A percentile compares a stretch with the other conserved stretches of the same genome.
phyloP scores from a whole-genome alignment of 2,329 filamentous ascomycete species.

The Emericellopsis atlantica region DNA sequence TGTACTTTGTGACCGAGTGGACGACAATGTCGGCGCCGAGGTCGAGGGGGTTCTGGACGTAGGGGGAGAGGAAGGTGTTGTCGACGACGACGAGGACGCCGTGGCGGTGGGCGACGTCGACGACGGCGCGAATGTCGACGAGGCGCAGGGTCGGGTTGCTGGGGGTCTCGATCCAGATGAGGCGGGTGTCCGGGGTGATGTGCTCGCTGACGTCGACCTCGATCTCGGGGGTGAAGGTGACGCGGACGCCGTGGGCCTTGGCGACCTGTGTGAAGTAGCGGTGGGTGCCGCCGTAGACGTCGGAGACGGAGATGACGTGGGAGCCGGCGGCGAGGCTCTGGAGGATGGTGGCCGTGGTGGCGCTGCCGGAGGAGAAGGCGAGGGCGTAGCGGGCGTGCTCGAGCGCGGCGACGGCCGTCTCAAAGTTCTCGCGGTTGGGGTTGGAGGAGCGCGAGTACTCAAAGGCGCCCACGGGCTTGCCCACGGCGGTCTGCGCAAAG shows the following conservation, averaged over 20 bases:
- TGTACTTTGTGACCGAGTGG: conserved; percentile 97
- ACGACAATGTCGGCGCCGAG: conserved; percentile 95
- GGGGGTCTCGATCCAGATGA: conserved; percentile 92
- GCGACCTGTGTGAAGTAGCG: conserved; percentile 98
- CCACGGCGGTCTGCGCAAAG: conserved; percentile 82
- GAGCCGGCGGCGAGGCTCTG: conserved; percentile 84
- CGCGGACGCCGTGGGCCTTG: conserved; percentile 81
- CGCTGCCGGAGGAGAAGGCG: conserved; percentile 87
- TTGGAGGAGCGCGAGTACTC: conserved; percentile 93
- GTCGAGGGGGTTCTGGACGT: conserved; percentile 90
- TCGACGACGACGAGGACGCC: conserved; percentile 96
- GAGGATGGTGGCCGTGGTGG: conserved; percentile 84
- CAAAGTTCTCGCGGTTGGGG: conserved; percentile 91
- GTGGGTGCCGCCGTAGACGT: conserved; percentile 97
- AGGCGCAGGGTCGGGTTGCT: conserved; percentile 89
- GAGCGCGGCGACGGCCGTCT: conserved; percentile 78
- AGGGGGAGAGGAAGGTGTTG: conserved; percentile 95
- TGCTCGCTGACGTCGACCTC: conserved; percentile 76
- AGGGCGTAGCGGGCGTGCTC: conserved; percentile 89
- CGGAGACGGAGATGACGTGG: conserved; percentile 91
- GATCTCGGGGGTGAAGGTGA: conserved; percentile 89
- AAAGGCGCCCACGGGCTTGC: conserved; percentile 74
- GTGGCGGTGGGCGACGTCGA: conserved; percentile 69
- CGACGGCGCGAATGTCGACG: conserved; percentile 83
- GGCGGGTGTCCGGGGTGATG: conserved; percentile 78